Conservation (phyloP, 1,139 yeast genomes). For the Dujonia santamariae region DNA sequence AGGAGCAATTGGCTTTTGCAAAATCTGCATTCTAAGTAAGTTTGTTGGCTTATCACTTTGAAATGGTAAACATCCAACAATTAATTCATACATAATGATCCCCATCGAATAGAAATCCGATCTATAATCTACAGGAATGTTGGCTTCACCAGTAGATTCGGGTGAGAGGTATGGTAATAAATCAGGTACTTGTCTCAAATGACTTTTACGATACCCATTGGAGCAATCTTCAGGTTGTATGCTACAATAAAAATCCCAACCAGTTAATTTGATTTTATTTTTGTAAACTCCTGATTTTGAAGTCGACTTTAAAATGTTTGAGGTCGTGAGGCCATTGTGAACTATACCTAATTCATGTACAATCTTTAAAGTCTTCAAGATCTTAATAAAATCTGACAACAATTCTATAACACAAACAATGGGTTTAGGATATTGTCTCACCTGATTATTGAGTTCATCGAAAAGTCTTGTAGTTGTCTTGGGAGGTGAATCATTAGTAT, state of each 20-base stretch:
- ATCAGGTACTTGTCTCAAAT: conserved; percentile 28
- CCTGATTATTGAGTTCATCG: conserved; percentile 6
- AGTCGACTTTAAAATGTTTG: conserved; percentile 31
- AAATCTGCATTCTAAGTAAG: conserved; percentile 40
- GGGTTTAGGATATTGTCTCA: conserved; percentile 17
- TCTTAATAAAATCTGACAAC: conserved; percentile 28
- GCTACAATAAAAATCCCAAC: conserved; percentile 52
- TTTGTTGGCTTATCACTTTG: conserved; percentile 39
- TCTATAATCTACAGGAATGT: conserved; percentile 42
- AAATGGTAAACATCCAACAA: conserved; percentile 48
- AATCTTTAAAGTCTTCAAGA: conserved; percentile 31
- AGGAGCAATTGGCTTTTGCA: conserved; percentile 43
- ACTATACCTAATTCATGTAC: conserved; percentile 47
- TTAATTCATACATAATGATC: conserved; percentile 45
- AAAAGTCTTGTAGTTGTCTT: too few relatives aligned
- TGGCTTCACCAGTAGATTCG: conserved; percentile 44
- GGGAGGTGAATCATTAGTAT: too few relatives aligned
- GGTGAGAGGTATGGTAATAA: conserved; percentile 52
- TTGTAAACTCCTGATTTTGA: conserved; percentile 13
- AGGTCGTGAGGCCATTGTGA: conserved; percentile 48
- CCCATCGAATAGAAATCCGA: conserved; percentile 55
- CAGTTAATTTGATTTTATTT: conserved; percentile 34
- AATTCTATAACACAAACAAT: conserved; percentile 27
- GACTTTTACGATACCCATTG: conserved; percentile 27
- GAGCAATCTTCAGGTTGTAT: conserved; percentile 43